Evolutionary conservation across 495 filamentous ascomycete species (phyloP).

Genomic region (Aspergillus sparsus): DNA sequence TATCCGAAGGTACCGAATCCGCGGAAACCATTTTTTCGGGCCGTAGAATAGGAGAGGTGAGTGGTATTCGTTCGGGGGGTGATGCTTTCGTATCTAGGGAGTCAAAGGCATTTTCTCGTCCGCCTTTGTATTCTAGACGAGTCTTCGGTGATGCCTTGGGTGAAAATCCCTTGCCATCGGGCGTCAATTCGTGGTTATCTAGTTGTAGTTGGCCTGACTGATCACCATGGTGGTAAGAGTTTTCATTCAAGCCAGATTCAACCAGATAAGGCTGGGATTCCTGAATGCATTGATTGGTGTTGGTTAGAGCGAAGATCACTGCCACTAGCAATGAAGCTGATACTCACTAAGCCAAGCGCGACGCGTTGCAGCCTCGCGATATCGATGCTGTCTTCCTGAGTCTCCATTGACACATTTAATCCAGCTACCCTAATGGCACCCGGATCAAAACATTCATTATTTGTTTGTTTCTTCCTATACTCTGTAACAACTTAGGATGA

Average conservation of each 20-base stretch:
- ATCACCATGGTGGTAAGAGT: slow-evolving; percentile 2
- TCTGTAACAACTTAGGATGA: background rate
- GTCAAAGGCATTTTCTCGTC: slow-evolving; percentile 26
- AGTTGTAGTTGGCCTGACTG: slow-evolving; percentile 1
- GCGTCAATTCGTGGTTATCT: background rate
- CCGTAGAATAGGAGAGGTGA: slow-evolving; percentile 14
- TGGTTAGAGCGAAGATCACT: slow-evolving; percentile 33
- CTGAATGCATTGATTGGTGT: slow-evolving; percentile 31
- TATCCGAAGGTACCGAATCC: slow-evolving; percentile 45
- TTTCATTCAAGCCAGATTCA: slow-evolving; percentile 16
- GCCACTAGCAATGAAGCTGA: slow-evolving; percentile 30
- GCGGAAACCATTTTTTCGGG: slow-evolving; percentile 37
- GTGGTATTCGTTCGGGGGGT: slow-evolving; percentile 11
- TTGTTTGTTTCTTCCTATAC: background rate
- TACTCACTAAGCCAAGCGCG: slow-evolving; percentile 50
- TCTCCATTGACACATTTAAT: slow-evolving; percentile 39
- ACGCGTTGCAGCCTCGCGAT: slow-evolving; percentile 51
- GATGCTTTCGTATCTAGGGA: slow-evolving; percentile 13
- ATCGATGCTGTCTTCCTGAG: slow-evolving; percentile 51
- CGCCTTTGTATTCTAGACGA: background rate
- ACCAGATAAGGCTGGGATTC: slow-evolving; percentile 32
- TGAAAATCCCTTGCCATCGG: slow-evolving; percentile 6
- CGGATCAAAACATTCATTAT: background rate
- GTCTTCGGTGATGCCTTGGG: slow-evolving; percentile 13
- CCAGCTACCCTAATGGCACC: background rate